phyloP scores from a whole-genome alignment of 768 basidiomycete species.

The Hypsizygus marmoreus region DNA sequence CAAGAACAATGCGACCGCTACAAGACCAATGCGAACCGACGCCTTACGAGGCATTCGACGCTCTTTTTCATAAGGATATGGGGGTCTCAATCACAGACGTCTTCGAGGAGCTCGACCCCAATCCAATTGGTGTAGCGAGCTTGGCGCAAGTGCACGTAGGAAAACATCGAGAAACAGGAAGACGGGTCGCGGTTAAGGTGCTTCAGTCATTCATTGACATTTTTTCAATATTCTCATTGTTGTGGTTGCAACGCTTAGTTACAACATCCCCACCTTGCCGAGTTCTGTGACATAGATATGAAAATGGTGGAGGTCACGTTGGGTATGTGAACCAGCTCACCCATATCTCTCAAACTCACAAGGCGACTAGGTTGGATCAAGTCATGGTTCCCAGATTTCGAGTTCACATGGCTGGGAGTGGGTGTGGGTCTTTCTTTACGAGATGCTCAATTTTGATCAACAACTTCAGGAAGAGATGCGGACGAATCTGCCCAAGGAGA shows the following conservation, averaged over 20 bases:
- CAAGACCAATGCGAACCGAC: constrained; percentile 96
- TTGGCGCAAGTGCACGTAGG: constrained; percentile 95
- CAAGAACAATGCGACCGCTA: constrained; percentile 52
- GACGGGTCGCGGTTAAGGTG: constrained; percentile 86
- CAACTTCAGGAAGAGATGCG: constrained; percentile 83
- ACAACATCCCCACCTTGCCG: constrained; percentile 92
- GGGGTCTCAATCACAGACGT: constrained; percentile 69
- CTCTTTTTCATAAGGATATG: constrained; percentile 79
- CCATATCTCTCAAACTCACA: not conserved
- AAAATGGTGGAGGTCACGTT: constrained; percentile 78
- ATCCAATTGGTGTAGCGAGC: constrained; percentile 94
- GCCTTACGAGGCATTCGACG: constrained; percentile 72
- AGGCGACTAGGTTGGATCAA: constrained; percentile 73
- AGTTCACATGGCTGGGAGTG: constrained; percentile 88
- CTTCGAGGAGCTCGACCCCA: constrained; percentile 83
- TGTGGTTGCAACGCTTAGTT: constrained; percentile 41
- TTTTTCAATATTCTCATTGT: constrained; percentile 7
- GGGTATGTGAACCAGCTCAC: constrained; percentile 39
- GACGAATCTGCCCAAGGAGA: constrained; percentile 86
- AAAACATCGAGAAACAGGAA: constrained; percentile 66
- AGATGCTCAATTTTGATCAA: constrained; percentile 1
- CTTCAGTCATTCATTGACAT: not conserved
- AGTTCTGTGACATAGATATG: constrained; percentile 92
- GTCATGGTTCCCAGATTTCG: constrained; percentile 93
- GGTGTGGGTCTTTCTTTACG: constrained; percentile 20